A percentile compares a stretch with the other conserved stretches of the same genome.
These are phyloP conservation scores for Silene latifolia DNA, from an alignment of 148 eudicot species.

Conservation along the genomic window DNA sequence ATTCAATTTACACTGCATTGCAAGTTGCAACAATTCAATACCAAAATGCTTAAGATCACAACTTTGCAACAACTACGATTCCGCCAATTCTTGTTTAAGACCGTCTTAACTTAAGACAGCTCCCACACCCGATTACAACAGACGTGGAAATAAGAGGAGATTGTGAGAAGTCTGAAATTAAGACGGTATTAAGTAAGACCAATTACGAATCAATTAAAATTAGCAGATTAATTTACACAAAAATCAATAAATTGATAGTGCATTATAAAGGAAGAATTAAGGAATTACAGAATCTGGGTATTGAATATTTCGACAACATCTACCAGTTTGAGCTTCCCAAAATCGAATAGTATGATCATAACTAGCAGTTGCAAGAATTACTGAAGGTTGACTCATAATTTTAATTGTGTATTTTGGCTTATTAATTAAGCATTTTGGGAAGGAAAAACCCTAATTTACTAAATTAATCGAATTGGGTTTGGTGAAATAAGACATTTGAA, in stretches of 20 bases:
- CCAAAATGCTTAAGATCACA: constrained; percentile 21
- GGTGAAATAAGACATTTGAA: not conserved
- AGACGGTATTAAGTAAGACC: too few relatives aligned
- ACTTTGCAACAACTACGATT: too few relatives aligned
- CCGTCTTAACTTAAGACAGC: too few relatives aligned
- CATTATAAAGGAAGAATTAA: constrained; percentile 2
- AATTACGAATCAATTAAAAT: too few relatives aligned
- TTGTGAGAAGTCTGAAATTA: too few relatives aligned
- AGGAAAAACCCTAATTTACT: not conserved
- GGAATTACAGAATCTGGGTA: constrained; percentile 83
- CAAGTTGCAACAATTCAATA: not conserved
- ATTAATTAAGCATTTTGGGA: not conserved
- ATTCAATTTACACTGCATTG: not conserved
- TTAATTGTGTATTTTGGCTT: too few relatives aligned
- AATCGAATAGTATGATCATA: constrained; percentile 93
- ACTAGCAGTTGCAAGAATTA: constrained; percentile 76
- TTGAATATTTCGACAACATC: constrained; percentile 81
- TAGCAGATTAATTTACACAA: too few relatives aligned
- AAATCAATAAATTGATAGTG: not conserved
- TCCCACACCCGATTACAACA: too few relatives aligned
- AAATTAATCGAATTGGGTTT: not conserved
- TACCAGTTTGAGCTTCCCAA: constrained; percentile 92
- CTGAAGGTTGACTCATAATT: constrained; percentile 62
- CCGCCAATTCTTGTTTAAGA: too few relatives aligned
- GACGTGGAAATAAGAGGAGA: too few relatives aligned